Evolutionary conservation across 495 filamentous ascomycete genomes (phyloP), one percentile per base, ranked within the genome.

Genomic region (Trichoderma asperelloides): DNA sequence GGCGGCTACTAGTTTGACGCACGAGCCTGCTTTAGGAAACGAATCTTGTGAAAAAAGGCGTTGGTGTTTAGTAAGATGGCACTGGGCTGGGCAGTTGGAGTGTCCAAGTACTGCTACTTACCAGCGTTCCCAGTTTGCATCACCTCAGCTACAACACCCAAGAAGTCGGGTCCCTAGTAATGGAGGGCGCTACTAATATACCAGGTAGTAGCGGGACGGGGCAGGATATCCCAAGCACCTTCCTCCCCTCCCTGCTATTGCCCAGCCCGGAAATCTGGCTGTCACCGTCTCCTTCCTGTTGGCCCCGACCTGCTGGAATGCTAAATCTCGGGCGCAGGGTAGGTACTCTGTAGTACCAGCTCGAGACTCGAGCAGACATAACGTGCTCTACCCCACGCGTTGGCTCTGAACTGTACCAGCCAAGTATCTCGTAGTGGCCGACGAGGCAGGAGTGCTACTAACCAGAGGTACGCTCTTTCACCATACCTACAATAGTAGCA

Each of bases 251-350:
- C 23, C 55, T 33, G 49, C n/a, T 3, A 25, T 23, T 55, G 49
- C 49, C 55, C 55, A 60, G 27, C 25, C 13, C 11, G 23, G 55
- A 27, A 60, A 13, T 2, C 9, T 21, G 13, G 55, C 25, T 60
- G 55, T 60, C 55, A 60, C 55, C 16, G 27, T 30, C 55, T 60
- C 55, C 25, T 60, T 60, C 55, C 25, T 27, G 55, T 60, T 60
- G 55, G 55, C 55, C n/a, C 55, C 55, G 27, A 60, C 2, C 55
- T 27, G 55, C 25, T 60, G 55, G 55, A 60, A 28, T 60, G 55
- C 25, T 13, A 60, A 30, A 60, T 60, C 55, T 27, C 55, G n/a
- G 23, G 27, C 28, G 23, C 23, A 25, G 49, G 23, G 27, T 33
- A 60, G 55, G 27, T 11, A 16, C 16, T n/a, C 8, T n/a, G 8